Evolutionary conservation across 192 early-diverging fungal genomes (phyloP).

Genomic region (Gaertneriomyces semiglobifer): DNA sequence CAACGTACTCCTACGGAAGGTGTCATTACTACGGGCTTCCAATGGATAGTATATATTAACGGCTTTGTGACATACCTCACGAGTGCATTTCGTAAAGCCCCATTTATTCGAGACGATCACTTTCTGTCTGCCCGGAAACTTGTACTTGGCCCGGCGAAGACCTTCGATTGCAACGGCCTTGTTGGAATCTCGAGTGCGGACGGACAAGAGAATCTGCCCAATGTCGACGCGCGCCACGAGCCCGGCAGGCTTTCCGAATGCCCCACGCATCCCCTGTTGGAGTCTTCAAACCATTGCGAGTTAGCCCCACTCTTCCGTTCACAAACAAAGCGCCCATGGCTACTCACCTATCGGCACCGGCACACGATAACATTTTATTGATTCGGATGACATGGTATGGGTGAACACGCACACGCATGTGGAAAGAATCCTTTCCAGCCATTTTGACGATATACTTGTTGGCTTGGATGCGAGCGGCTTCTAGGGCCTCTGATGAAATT

Average conservation of each 20-base stretch:
- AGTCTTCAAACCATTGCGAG: conserved; percentile 39
- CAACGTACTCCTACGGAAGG: conserved; percentile 68
- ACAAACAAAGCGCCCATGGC: background rate
- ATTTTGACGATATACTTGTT: conserved; percentile 99
- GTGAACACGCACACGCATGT: conserved; percentile 97
- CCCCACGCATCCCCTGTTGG: conserved; percentile 99
- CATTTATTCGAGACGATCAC: conserved; percentile 99
- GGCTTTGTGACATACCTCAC: conserved; percentile 21
- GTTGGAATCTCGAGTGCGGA: conserved; percentile 93
- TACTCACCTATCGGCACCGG: conserved; percentile 85
- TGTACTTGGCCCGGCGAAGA: conserved; percentile 94
- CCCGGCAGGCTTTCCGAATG: conserved; percentile 95
- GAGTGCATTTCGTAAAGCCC: conserved; percentile 98
- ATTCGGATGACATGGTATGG: conserved; percentile 99
- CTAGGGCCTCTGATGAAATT: conserved; percentile 96
- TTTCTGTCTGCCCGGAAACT: conserved; percentile 98
- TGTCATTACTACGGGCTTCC: too few species aligned
- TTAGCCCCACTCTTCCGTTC: background rate
- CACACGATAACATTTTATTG: conserved; percentile 99
- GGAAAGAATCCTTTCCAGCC: conserved; percentile 98
- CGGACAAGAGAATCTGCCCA: conserved; percentile 94
- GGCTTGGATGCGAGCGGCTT: conserved; percentile 94
- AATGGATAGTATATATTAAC: too few species aligned
- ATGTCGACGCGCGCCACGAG: conserved; percentile 96
- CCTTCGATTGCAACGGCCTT: conserved; percentile 90